phyloP scores from a whole-genome alignment of 208 protist genomes.

The Porcisia deanei region DNA sequence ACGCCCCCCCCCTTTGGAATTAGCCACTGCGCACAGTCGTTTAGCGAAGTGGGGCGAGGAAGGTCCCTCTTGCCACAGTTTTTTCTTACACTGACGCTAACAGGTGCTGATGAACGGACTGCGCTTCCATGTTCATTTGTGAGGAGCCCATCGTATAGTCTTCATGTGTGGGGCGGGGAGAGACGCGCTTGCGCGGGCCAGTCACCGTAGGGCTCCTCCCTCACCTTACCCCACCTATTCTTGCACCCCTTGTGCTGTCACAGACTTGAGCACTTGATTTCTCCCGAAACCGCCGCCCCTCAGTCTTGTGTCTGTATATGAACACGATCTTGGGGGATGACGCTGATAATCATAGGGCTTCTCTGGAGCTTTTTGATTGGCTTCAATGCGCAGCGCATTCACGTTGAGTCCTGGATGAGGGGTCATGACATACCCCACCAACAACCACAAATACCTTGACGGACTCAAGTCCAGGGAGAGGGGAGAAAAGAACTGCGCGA shows the following conservation, averaged over 20 bases:
- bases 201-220: neutral
- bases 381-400: neutral
- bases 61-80: neutral
- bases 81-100: neutral
- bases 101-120: neutral
- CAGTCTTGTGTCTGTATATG: too few species aligned
- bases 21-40: neutral
- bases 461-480: neutral
- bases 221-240: neutral
- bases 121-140: neutral
- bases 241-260: neutral
- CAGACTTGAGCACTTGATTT: too few species aligned
- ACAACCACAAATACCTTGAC: neutral
- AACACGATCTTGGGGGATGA: neutral
- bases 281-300: too few species aligned
- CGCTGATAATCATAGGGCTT: neutral
- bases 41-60: neutral
- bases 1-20: too few species aligned
- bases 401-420: neutral
- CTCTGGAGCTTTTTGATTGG: neutral
- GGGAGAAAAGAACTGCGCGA: neutral
- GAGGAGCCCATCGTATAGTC: too few species aligned
- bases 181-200: neutral
- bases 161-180: too few species aligned
- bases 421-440: neutral